Base-by-base conservation (phyloP, 495 filamentous ascomycete species). In the Amphirosellinia nigrospora region DNA sequence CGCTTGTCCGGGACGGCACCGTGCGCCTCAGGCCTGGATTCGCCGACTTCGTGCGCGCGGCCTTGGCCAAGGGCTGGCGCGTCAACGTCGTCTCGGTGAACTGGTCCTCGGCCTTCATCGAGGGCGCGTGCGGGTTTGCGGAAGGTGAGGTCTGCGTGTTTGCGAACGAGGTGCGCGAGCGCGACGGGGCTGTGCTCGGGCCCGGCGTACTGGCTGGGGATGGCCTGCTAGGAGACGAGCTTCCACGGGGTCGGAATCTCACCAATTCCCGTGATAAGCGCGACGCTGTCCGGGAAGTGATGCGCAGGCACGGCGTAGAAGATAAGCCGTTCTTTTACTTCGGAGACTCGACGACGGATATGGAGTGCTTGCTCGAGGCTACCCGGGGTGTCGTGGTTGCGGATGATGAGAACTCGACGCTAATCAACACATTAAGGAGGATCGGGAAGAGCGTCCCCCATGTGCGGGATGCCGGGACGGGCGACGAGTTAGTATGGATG, bases 51-150 rank as follows among this genome's bases (percentile, higher is more conserved):
- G 61, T 82, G 32, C 41, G 62, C 38, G 34, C 55, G 38, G 71
- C 70, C 30, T 2, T 64, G 6, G 32, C 46, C 6, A 46, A 69
- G 50, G 77, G 72, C 6, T 77, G 71, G 79, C 71, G 71, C 38
- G 72, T 82, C 59, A 77, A 73, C 28, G 72, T 86, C 4, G 74
- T 85, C 9, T 82, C 80, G 15, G 81, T 86, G 2, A 85, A 86
- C 53, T 85, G 82, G 83, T 82, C 79, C 4, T 50, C 72, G 0
- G 73, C 75, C n/a, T 85, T 84, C 65, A 81, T 85, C 10, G 64
- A 74, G 58, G 76, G 74, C 62, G 76, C 73, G 0, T 73, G 72
- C 50, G 74, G 73, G 16, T 66, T 71, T 48, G 39, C 52, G 0
- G 61, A 65, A 8, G 71, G 64, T 7, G 16, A 74, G 68, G 63